Percentiles rank a stretch among this genome's conserved stretches.
phyloP scores from a whole-genome alignment of 2,329 filamentous ascomycete genomes.

The Dothistroma septosporum region DNA sequence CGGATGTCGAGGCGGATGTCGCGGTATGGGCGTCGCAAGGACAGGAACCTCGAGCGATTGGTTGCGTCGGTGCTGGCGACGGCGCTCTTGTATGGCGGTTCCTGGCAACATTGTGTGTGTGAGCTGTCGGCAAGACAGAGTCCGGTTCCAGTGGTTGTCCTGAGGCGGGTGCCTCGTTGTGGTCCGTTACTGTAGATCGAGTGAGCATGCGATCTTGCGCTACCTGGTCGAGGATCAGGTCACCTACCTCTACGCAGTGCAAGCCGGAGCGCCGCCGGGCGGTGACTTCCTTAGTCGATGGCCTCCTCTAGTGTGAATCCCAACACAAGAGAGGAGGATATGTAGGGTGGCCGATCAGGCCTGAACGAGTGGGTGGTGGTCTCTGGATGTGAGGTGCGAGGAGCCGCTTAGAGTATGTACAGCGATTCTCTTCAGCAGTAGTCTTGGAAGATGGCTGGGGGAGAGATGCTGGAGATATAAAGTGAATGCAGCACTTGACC shows the following conservation, averaged over 20 bases:
- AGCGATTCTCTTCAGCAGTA: conserved; percentile 5
- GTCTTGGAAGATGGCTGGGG: conserved; percentile 6
- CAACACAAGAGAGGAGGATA: conserved; percentile 19
- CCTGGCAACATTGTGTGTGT: conserved; percentile 68
- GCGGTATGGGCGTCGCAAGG: conserved; percentile 61
- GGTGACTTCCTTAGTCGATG: conserved; percentile 23
- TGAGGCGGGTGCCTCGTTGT: conserved; percentile 32
- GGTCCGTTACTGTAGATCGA: conserved; percentile 27
- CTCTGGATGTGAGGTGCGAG: conserved; percentile 4
- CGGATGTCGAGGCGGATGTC: conserved; percentile 3
- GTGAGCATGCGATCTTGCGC: conserved; percentile 13
- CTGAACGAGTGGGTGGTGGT: conserved; percentile 5
- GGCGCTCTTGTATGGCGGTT: conserved; percentile 67
- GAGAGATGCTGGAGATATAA: conserved; percentile 3
- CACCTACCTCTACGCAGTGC: conserved; percentile 72
- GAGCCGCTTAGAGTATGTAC: conserved; percentile 9
- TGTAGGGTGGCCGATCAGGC: conserved; percentile 12
- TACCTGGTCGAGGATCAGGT: conserved; percentile 39
- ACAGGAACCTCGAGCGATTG: conserved; percentile 75
- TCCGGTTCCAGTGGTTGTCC: conserved; percentile 51
- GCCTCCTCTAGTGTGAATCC: conserved; percentile 23
- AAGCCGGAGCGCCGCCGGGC: conserved; percentile 72
- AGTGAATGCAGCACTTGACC: conserved; percentile 1
- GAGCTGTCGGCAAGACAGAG: conserved; percentile 53
- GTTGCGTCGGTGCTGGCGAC: conserved; percentile 78